Conservation (phyloP, 2,329 filamentous ascomycete species). For the Alternaria sp. region DNA sequence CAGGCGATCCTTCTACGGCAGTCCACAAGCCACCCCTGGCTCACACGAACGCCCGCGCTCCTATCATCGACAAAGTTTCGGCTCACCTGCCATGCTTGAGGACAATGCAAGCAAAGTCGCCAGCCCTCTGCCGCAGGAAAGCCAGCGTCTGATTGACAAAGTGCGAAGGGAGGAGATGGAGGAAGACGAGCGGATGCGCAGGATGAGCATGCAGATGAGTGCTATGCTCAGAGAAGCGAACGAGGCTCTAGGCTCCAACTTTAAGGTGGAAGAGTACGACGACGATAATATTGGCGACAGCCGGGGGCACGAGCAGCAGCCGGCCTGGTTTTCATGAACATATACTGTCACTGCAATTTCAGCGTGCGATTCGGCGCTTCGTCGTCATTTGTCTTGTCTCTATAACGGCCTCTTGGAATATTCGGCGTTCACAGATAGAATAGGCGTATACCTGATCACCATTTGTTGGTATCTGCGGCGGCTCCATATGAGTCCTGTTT, state of each 20-base stretch:
- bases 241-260: conserved; percentile 72
- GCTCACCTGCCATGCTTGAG: conserved; percentile 35
- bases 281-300: conserved; percentile 22
- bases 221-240: conserved; percentile 90
- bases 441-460: neutral
- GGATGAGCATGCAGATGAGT: conserved; percentile 78
- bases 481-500: neutral
- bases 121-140: conserved; percentile 63
- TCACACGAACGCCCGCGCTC: conserved; percentile 28
- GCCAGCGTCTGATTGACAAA: conserved; percentile 74
- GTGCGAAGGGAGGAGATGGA: conserved; percentile 76
- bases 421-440: neutral
- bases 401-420: neutral
- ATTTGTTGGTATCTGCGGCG: neutral
- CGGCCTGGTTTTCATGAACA: neutral
- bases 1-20: conserved; percentile 25
- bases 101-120: conserved; percentile 23
- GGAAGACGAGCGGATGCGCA: conserved; percentile 77
- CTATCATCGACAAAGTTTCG: conserved; percentile 41
- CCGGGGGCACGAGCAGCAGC: neutral
- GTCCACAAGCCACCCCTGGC: conserved; percentile 13
- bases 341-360: neutral
- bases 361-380: neutral
- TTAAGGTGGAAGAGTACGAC: conserved; percentile 47
- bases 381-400: neutral